Evolutionary conservation across 306 rosid species (phyloP), one percentile per base, ranked within the genome.

Genomic region (Chamaecrista fasciculata): DNA sequence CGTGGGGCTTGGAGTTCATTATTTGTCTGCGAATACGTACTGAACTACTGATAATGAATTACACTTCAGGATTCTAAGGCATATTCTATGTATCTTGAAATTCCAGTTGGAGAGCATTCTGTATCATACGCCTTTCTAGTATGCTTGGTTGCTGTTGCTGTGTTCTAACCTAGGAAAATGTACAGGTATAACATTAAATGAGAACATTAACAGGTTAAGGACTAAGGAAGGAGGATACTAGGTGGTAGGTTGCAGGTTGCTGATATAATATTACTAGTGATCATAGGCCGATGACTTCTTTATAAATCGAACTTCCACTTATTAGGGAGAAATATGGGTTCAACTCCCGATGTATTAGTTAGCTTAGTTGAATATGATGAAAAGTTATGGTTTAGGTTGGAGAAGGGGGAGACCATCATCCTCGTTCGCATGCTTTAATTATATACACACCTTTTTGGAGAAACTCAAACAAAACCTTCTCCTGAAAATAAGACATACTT

Each of bases 221-320:
- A 26, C 14, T 39, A 10, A 55, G 36, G 42, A 10, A 55, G 36
- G 42, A 49, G 34, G 40, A 64, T 26, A 15, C 24, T n/a, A 26
- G 57, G 20, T 26, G 34, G 65, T 24, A 67, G 64, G 62, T 37
- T 67, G 48, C 69, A 67, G 64, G 62, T 37, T 67, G 48, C 69
- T 48, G 29, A 25, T 47, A 67, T 39, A 48, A 75, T 40, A 48
- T 59, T 67, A 9, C 28, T 19, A 9, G 59, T 67, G 55, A 34
- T 24, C 42, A 18, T 44, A 29, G 59, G 12, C 23, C 42, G 10
- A 4, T 39, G 50, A 62, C 67, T 62, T 40, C 40, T 62, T 21
- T 34, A 21, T 36, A 11, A 37, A 37, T 11, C 31, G 29, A 43
- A 61, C 14, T 53, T 42, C 29, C 29, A 14, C 36, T 43, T 26